A percentile compares a stretch with the other conserved stretches of the same genome.
Evolutionary conservation across 192 early-diverging fungal genomes (phyloP).

Genomic region (Paraglomus brasilianum): DNA sequence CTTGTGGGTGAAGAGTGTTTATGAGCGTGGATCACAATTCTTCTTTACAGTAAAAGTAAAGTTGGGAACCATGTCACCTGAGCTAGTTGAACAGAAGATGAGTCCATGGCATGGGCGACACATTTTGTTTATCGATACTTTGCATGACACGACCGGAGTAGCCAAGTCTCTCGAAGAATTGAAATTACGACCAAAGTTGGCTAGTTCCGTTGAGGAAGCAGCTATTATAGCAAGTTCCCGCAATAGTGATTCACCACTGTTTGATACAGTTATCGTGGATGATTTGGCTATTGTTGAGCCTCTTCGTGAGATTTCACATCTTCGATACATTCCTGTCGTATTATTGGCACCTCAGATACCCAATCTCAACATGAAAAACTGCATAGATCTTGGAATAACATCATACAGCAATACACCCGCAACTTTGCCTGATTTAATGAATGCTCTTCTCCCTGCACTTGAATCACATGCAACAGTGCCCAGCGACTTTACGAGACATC

Average conservation of each 20-base stretch:
- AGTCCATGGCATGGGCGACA: slow-evolving; percentile 62
- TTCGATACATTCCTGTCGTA: slow-evolving; percentile 77
- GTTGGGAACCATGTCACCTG: slow-evolving; percentile 37
- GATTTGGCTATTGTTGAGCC: slow-evolving; percentile 57
- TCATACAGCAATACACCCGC: slow-evolving; percentile 70
- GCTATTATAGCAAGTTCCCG: slow-evolving; percentile 36
- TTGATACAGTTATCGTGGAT: slow-evolving; percentile 71
- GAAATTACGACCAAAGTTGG: slow-evolving; percentile 44
- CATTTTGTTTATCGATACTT: slow-evolving; percentile 64
- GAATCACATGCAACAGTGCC: slow-evolving; percentile 64
- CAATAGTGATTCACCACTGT: slow-evolving; percentile 40
- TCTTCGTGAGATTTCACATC: slow-evolving; percentile 55
- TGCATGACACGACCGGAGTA: slow-evolving; percentile 42
- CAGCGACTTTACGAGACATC: slow-evolving; percentile 58
- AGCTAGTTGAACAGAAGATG: slow-evolving; percentile 48
- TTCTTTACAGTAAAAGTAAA: slow-evolving; percentile 68
- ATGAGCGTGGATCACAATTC: slow-evolving; percentile 75
- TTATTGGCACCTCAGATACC: slow-evolving; percentile 56
- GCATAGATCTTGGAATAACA: slow-evolving; percentile 67
- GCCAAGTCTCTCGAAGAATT: slow-evolving; percentile 47
- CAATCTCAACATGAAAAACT: slow-evolving; percentile 64
- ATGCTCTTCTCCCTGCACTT: slow-evolving; percentile 69
- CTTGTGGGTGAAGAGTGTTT: slow-evolving; percentile 74
- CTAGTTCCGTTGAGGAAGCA: slow-evolving; percentile 50
- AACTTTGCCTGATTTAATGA: slow-evolving; percentile 59